Percentiles rank a stretch among this genome's conserved stretches.
Evolutionary conservation across 202 grass and related monocot genomes (phyloP).

Genomic region (Hordeum pubiflorum): DNA sequence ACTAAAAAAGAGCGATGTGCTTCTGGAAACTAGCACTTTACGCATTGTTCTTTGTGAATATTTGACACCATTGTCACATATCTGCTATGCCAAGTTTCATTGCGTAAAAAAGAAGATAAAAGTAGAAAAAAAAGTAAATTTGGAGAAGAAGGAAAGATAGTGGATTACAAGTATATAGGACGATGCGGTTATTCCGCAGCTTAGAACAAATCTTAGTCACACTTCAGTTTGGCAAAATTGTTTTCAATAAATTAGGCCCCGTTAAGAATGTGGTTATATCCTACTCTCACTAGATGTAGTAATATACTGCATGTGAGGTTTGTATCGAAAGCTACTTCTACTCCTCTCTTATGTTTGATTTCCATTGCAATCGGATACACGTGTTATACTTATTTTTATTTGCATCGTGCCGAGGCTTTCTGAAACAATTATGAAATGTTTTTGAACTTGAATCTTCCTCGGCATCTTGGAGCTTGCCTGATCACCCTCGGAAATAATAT

Average conservation of each 20-base stretch:
- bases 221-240: neutral
- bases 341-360: too few relatives aligned
- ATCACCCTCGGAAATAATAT: neutral
- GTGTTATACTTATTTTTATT: neutral
- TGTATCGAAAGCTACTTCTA: too few relatives aligned
- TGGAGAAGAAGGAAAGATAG: neutral
- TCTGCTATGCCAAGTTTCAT: neutral
- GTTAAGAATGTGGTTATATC: neutral
- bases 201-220: neutral
- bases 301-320: neutral
- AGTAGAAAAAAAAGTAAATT: neutral
- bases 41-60: neutral
- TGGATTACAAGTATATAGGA: neutral
- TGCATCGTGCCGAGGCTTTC: neutral
- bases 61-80: neutral
- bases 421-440: neutral
- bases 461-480: neutral
- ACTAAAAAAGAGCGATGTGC: neutral
- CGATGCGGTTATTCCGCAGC: neutral
- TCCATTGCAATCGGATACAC: too few relatives aligned
- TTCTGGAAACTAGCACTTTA: slow-evolving; percentile 26
- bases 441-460: neutral
- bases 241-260: neutral
- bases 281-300: neutral
- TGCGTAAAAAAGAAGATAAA: neutral